Percentiles rank a stretch among this genome's conserved stretches.
These are phyloP conservation scores for Gymnopilus dilepis DNA, from an alignment of 768 basidiomycete species.

Conservation along the genomic window DNA sequence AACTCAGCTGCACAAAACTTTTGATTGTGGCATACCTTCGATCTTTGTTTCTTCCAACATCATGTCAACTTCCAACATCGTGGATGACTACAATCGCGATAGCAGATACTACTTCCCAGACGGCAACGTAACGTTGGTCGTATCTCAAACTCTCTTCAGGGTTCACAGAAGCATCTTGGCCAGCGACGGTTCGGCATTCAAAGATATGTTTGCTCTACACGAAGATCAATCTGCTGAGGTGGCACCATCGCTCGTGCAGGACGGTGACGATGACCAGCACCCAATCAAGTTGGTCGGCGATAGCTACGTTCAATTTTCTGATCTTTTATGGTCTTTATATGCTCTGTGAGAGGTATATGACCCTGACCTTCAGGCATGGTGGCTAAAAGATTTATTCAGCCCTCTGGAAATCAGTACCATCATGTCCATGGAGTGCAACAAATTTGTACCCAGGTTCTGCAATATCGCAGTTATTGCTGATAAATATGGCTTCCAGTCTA, in stretches of 20 bases:
- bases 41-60: no score
- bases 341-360: constrained; percentile 46
- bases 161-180: constrained; percentile 31
- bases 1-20: no score
- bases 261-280: constrained; percentile 55
- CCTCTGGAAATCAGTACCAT: constrained; percentile 18
- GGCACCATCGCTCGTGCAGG: constrained; percentile 33
- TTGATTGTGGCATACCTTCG: no score
- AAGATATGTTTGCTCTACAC: constrained; percentile 46
- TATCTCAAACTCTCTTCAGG: background rate
- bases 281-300: constrained; percentile 57
- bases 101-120: no score
- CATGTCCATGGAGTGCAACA: constrained; percentile 34
- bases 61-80: no score
- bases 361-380: background rate
- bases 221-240: constrained; percentile 18
- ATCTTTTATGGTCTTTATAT: constrained; percentile 58
- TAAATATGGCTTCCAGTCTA: constrained; percentile 58
- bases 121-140: no score
- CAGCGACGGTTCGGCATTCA: constrained; percentile 40
- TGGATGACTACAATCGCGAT: no score
- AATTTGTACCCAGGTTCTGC: constrained; percentile 40
- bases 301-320: constrained; percentile 53
- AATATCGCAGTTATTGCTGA: constrained; percentile 57
- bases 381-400: no score